Evolutionary conservation across 441 rosid species (phyloP), one percentile per base, ranked within the genome.

Genomic region (Geranium incanum): DNA sequence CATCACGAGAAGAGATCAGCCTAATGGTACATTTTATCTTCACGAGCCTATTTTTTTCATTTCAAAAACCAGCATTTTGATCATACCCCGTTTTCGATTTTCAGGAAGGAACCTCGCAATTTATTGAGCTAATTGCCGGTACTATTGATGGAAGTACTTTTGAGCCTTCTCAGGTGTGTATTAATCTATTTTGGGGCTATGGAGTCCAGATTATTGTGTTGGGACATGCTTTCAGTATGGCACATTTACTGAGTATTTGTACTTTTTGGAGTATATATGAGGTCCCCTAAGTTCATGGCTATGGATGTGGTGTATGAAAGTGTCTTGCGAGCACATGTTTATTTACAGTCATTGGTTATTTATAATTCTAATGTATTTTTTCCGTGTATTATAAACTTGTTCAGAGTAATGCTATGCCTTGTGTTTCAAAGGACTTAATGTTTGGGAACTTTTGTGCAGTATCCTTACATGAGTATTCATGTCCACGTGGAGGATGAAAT

Each of bases 71-170:
- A 38, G 63, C 72, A 68, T 72, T 69, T 57, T 28, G 21, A 70
- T 75, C 37, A 71, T 74, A 41, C 70, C 28, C 48, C 45, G 63
- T 62, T 65, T 77, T 72, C 37, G 75, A 65, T 75, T 82, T 80
- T 77, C 90, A 95, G 99, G 97, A 89, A 85, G 97, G 92, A 78
- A 80, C 78, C 75, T 80, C 83, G 64, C 82, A 80, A 67, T 83
- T 83, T 71, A 72, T 95, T 71, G 87, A 83, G 75, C 73, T 95
- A 66, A 69, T 85, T 79, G 88, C 92, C 70, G 97, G 97, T 75
- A 83, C 84, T 74, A 83, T 75, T 69, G 93, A 82, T 77, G 97
- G 97, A 67, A 80, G 68, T 74, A 75, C 89, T 74, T 95, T 95
- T 78, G 94, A 85, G 74, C 72, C 89, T 77, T 77, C 82, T 78